These are phyloP conservation scores for Yarrowia sp. DNA, from an alignment of 805 yeast genomes.

Conservation along the genomic window DNA sequence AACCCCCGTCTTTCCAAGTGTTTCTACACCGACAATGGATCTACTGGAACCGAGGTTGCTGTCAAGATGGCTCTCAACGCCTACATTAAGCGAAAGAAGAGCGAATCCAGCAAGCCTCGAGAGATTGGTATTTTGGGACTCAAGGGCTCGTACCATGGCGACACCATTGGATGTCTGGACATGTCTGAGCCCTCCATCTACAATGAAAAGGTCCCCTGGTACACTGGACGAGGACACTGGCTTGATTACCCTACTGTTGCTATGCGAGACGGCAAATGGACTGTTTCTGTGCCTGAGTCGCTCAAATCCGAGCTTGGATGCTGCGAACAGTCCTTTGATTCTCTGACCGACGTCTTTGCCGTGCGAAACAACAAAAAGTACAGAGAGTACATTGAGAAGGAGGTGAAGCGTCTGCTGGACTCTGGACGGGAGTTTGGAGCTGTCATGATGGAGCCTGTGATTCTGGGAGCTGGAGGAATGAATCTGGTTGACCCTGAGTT, in stretches of 20 bases:
- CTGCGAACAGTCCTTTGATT: slow-evolving; percentile 34
- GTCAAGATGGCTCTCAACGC: slow-evolving; percentile 46
- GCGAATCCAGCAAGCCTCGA: slow-evolving; percentile 38
- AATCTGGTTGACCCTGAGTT: slow-evolving; percentile 44
- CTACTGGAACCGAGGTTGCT: slow-evolving; percentile 47
- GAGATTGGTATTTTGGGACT: slow-evolving; percentile 43
- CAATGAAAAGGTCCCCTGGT: slow-evolving; percentile 45
- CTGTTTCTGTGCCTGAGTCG: slow-evolving; percentile 41
- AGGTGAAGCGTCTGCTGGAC: slow-evolving; percentile 34
- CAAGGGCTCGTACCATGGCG: slow-evolving; percentile 46
- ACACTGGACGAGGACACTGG: slow-evolving; percentile 45
- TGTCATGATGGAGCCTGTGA: slow-evolving; percentile 44
- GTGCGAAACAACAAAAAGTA: slow-evolving; percentile 39
- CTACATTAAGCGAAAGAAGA: slow-evolving; percentile 28
- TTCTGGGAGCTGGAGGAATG: slow-evolving; percentile 48
- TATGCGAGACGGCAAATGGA: slow-evolving; percentile 43
- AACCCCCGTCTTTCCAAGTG: slow-evolving; percentile 43
- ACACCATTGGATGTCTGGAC: slow-evolving; percentile 46
- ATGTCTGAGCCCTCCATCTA: slow-evolving; percentile 45
- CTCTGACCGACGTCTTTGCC: slow-evolving; percentile 41
- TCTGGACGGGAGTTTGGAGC: slow-evolving; percentile 45
- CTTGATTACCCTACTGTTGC: slow-evolving; percentile 45
- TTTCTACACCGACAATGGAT: slow-evolving; percentile 47
- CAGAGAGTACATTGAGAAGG: slow-evolving; percentile 40
- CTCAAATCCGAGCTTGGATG: slow-evolving; percentile 37